A percentile compares a stretch with the other conserved stretches of the same genome.
These are phyloP conservation scores for Mycena filopes DNA, from an alignment of 768 basidiomycete species.

Conservation along the genomic window DNA sequence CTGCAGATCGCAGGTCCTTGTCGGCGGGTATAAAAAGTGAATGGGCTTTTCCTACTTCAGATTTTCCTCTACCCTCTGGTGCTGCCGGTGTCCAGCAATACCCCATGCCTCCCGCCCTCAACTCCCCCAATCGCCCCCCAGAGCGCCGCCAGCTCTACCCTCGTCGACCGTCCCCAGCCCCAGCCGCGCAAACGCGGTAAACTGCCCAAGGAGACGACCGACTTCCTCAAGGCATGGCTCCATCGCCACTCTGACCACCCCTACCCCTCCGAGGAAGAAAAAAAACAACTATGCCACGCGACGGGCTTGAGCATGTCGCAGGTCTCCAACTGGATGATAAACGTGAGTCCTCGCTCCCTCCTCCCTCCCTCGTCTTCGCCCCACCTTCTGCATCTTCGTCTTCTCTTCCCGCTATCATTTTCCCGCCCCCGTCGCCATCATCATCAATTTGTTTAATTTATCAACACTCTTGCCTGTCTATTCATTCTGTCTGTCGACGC, in stretches of 20 bases:
- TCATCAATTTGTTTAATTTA: slow-evolving; percentile 32
- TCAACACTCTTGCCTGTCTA: slow-evolving; percentile 26
- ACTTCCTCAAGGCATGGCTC: slow-evolving; percentile 89
- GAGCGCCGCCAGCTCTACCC: slow-evolving; percentile 61
- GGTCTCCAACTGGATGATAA: slow-evolving; percentile 95
- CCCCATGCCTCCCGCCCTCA: slow-evolving; percentile 58
- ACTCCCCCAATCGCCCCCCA: slow-evolving; percentile 66
- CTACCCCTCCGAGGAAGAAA: slow-evolving; percentile 91
- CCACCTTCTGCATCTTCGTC: not conserved
- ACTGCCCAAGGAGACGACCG: slow-evolving; percentile 90
- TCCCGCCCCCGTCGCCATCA: slow-evolving; percentile 22
- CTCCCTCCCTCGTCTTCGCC: slow-evolving; percentile 29
- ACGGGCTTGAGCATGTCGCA: slow-evolving; percentile 91
- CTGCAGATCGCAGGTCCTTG: slow-evolving; percentile 62
- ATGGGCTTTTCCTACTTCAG: slow-evolving; percentile 74
- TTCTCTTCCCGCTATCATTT: slow-evolving; percentile 27
- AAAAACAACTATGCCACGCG: slow-evolving; percentile 87
- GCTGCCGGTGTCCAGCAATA: slow-evolving; percentile 40
- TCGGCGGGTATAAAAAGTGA: slow-evolving; percentile 70
- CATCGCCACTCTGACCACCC: slow-evolving; percentile 91
- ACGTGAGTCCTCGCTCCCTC: slow-evolving; percentile 52
- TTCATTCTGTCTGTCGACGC: slow-evolving; percentile 25
- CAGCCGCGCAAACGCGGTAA: slow-evolving; percentile 91
- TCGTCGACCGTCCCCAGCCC: slow-evolving; percentile 80
- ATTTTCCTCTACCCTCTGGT: slow-evolving; percentile 62